Evolutionary conservation across 768 basidiomycete genomes (phyloP), one percentile per base, ranked within the genome.

Genomic region (Leucocoprinus leucothites): DNA sequence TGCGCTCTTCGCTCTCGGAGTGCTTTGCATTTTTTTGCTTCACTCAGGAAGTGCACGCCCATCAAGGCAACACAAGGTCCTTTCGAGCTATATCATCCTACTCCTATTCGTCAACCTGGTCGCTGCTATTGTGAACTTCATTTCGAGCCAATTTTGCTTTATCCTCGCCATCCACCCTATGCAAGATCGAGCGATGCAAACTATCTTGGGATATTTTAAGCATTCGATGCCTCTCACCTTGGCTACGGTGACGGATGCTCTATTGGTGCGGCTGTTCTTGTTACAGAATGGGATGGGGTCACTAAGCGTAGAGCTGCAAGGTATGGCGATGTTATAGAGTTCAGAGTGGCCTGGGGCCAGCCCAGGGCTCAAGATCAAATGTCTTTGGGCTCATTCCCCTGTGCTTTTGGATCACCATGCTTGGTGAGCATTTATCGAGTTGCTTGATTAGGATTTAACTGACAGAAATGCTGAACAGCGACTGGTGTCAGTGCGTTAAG

Each of bases 321-420:
- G 46, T 31, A 13, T 47, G 46, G 46, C 46, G 46, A 2, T 47
- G 46, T 9, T 47, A 47, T 47, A 47, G 16, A 26, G 46, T 47
- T 11, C 46, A 47, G 14, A 28, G 4, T 6, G 22, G 14, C 21
- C 44, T 45, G 3, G n/a, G 14, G 22, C 14, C 44, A n/a, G 28
- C 1, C 5, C 8, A 16, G 2, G 7, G 22, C n/a, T 1, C 2
- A 28, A 26, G 13, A 9, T 3, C 9, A 24, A 47, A 25, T 28
- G 28, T 28, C 1, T 26, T 47, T 5, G 13, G 46, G 46, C 11
- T 47, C 1, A n/a, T 47, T 47, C 46, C 46, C 2, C 26, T 47
- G 3, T 47, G 9, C 26, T 24, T 47, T 14, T 28, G 22, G 24
- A 47, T 47, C 5, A 14, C 14, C n/a, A 47, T 28, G 25, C 13